Evolutionary conservation across 495 filamentous ascomycete species (phyloP), one percentile per base, ranked within the genome.

Genomic region (Immersiella caudata): DNA sequence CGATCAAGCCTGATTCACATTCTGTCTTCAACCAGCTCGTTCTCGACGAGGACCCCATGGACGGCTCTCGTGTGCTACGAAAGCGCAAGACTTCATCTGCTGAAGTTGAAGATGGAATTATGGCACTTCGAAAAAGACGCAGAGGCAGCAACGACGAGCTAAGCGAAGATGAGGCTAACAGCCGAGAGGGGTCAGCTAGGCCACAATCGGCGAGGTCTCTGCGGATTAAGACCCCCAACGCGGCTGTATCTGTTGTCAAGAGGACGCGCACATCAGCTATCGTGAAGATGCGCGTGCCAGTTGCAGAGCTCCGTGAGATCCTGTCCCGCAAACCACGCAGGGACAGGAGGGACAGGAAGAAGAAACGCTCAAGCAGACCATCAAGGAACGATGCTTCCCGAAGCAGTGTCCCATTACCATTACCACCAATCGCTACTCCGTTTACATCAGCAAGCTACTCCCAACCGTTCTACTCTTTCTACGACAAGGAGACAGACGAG

Each of bases 401-500:
- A 5, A 58, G 66, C 16, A 24, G 54, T 21, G 51, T 35, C 12
- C 49, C 67, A 16, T 14, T 70, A 0, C 49, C 67, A 16, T 14
- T 70, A 0, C 26, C 52, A 75, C 72, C 67, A 58, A 79, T 68
- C 11, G 55, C 68, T 70, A 82, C 82, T 5, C 79, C 82, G 0
- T 83, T 82, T 80, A 85, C 90, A 46, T 82, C 88, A 40, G 74
- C 82, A 2, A 81, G 76, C 55, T 88, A 85, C 65, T 80, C 82
- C 0, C 84, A 85, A 50, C 90, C 90, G 9, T 93, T 96, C 71
- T 94, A 93, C 73, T 89, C 90, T 0, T 92, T 96, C 68, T 87
- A 89, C 67, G 93, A 96, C 67, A 91, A 91, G 55, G 93, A 97
- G 65, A 89, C 87, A 35, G 95, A 98, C 68, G 94, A 97, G 70